phyloP scores from a whole-genome alignment of 2,329 filamentous ascomycete species.

The Botrytis pseudocinerea region DNA sequence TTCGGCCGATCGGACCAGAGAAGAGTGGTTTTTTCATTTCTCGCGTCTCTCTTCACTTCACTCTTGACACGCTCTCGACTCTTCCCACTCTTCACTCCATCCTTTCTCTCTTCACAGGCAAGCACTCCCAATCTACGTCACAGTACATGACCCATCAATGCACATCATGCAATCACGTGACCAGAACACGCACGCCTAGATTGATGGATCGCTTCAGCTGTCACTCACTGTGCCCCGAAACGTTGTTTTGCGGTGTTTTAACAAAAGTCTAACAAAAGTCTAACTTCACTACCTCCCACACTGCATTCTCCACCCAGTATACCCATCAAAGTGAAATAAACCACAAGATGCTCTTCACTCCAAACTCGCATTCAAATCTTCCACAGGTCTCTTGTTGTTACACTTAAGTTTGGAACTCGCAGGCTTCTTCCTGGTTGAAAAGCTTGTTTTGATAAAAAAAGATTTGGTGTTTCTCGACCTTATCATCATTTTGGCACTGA shows the following conservation, averaged over 20 bases:
- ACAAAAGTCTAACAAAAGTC: not conserved
- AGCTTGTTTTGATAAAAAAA: not conserved
- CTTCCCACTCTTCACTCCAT: not conserved
- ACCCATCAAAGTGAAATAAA: not conserved
- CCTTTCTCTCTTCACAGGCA: not conserved
- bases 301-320: too few species aligned
- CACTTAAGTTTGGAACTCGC: not conserved
- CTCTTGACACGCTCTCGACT: not conserved
- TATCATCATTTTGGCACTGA: not conserved
- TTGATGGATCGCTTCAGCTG: not conserved
- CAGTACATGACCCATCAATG: not conserved
- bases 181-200: not conserved
- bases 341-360: not conserved
- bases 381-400: not conserved
- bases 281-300: not conserved
- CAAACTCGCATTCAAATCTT: not conserved
- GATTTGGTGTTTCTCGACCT: not conserved
- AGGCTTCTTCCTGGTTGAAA: constrained; percentile 1
- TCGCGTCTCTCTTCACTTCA: not conserved
- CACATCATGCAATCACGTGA: not conserved
- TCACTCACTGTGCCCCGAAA: not conserved
- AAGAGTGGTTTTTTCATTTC: not conserved
- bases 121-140: not conserved
- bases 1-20: not conserved
- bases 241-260: not conserved